phyloP scores from a whole-genome alignment of 2,329 filamentous ascomycete species.

The Penicillium polonicum region DNA sequence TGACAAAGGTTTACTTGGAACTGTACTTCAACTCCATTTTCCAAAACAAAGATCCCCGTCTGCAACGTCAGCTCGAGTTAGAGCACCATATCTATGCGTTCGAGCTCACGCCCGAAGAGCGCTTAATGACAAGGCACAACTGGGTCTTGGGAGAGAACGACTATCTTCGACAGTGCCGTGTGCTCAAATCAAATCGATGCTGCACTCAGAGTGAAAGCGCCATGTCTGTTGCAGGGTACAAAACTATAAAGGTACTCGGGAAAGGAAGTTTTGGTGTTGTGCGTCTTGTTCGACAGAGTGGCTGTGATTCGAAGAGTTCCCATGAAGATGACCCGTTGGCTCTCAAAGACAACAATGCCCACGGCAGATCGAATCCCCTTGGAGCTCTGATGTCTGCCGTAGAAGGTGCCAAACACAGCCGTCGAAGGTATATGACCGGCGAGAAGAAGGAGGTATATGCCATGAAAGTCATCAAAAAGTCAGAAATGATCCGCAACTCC shows the following conservation, averaged over 20 bases:
- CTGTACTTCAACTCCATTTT: conserved; percentile 75
- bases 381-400: conserved; percentile 13
- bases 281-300: conserved; percentile 68
- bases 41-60: conserved; percentile 56
- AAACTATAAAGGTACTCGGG: conserved; percentile 77
- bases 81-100: conserved; percentile 62
- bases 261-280: conserved; percentile 96
- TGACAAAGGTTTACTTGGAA: conserved; percentile 84
- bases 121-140: conserved; percentile 53
- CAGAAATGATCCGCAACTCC: conserved; percentile 83
- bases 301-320: not conserved
- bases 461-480: conserved; percentile 97
- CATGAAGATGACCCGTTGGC: conserved; percentile 12
- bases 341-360: not conserved
- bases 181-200: conserved; percentile 63
- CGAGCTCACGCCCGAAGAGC: conserved; percentile 57
- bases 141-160: conserved; percentile 70
- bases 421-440: conserved; percentile 31
- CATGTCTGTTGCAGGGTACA: conserved; percentile 65
- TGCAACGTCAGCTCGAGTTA: conserved; percentile 60
- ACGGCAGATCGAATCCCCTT: conserved; percentile 1
- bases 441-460: conserved; percentile 69
- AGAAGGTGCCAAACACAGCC: conserved; percentile 25
- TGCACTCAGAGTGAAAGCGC: conserved; percentile 45
- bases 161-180: conserved; percentile 70